Base-by-base conservation (phyloP, 2,329 filamentous ascomycete genomes). In the Lachnellula cervina region DNA sequence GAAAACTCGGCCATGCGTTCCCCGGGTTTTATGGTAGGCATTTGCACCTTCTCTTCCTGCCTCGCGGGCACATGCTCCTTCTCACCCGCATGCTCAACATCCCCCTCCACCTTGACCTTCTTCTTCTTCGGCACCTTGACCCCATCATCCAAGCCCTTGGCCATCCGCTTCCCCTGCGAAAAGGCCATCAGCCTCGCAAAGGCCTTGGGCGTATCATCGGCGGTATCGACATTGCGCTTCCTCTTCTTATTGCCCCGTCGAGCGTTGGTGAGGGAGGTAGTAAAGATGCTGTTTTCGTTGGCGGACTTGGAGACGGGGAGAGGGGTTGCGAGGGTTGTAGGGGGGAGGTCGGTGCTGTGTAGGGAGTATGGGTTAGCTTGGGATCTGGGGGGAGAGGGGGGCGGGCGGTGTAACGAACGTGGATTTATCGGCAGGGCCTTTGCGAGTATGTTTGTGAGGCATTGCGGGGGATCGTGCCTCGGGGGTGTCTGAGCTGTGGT, bases 361-460 rank as follows among this genome's bases (percentile, higher is more conserved):
- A n/a, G n/a, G 73, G 37, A n/a, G 25, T 9, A 9, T 11, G 16
- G 46, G n/a, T 37, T 37, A 28, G 23, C 19, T 19, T 16, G 19
- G n/a, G 5, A 35, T 19, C 4, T 14, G 32, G 25, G 21, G 2
- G 25, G 37, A 38, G 25, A 7, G 13, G 17, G 6, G 14, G 17
- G 46, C 17, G 8, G 17, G 34, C 28, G 25, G 17, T 28, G 32
- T 45, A 28, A 69, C 76, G 62, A 70, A 86, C 84, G 76, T 75
- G 16, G 76, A 76, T 49, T 76, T 74, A 57, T 85, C 80, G 11
- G 76, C 77, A 54, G 77, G 76, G 7, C 77, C 79, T 59, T 82
- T 81, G 62, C 88, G 80, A 60, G 87, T 93, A 71, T 95, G 90
- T 74, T 95, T 95, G 75, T 93, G 89, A 71, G 90, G 90, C 90